Evolutionary conservation across 257 asterid species (phyloP), one percentile per base, ranked within the genome.

Genomic region (Echites panduratus): DNA sequence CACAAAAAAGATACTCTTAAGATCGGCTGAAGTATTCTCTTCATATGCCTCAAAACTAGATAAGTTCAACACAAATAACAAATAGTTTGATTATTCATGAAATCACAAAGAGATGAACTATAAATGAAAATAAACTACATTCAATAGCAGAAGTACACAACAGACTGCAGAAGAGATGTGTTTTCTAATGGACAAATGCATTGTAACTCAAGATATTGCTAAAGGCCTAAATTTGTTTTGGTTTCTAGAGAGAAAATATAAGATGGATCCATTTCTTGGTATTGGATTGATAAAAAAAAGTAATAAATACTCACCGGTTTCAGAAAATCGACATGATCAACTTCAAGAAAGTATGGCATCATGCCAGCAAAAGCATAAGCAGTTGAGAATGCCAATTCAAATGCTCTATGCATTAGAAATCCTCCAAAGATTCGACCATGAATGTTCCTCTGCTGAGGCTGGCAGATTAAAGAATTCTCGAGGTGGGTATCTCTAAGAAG

Each of bases 361-460:
- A 90, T 77, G 53, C 99, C 99, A 20, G 97, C 99, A 83, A 94
- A 94, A 76, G 89, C 82, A 82, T 94, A 94, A 66, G 95, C 83
- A 1, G 99, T 94, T 73, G 98, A 87, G 73, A 89, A 89, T 45
- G 98, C 99, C 50, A 89, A 75, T 66, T 94, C 99, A 68, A 94
- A 94, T 45, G 98, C 98, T 64, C 97, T 81, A 73, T 83, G 97
- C 97, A 94, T 89, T 77, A 94, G 80, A 79, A 94, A 94, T 17
- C 97, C 99, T 75, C 99, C 99, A 75, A 94, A 94, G 75, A 94
- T 94, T 66, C 98, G 93, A 68, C 97, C 99, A 64, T 94, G 98
- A 66, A 94, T 88, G 82, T 94, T 94, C 81, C 99, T 86, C 78
- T 94, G 97, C 82, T 94, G 99, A 14, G 99, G 99, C 87, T 94